Conservation (phyloP, 1,284 basidiomycete species). For the Somion occarium region DNA sequence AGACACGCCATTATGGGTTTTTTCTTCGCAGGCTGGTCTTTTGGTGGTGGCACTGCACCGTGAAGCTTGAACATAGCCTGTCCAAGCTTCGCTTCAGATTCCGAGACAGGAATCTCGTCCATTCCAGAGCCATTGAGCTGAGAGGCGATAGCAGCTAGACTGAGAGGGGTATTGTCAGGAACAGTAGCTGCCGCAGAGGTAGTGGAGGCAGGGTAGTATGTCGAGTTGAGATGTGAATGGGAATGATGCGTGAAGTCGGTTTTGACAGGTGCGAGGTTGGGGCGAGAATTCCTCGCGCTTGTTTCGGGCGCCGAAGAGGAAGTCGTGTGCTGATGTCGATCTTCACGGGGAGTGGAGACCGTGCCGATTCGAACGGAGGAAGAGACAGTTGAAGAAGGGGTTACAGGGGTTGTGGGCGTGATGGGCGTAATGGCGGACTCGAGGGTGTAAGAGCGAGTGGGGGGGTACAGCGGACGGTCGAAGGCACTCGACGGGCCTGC, state of each 20-base stretch:
- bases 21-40: constrained; percentile 23
- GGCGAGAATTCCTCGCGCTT: neutral
- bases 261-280: neutral
- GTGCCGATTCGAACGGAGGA: neutral
- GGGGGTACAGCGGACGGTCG: neutral
- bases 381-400: neutral
- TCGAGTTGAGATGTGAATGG: no score
- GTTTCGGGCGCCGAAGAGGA: neutral
- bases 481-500: neutral
- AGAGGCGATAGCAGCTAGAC: neutral
- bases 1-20: constrained; percentile 35
- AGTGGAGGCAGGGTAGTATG: neutral
- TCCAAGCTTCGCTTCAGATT: constrained; percentile 14
- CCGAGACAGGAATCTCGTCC: constrained; percentile 9
- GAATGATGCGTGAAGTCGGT: neutral
- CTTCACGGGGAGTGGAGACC: neutral
- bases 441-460: constrained; percentile 14
- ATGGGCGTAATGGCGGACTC: constrained; percentile 11
- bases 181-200: neutral
- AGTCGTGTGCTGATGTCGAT: neutral
- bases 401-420: neutral
- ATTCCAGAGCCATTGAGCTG: constrained; percentile 1
- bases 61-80: constrained; percentile 25
- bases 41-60: constrained; percentile 7
- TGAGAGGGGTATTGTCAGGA: neutral